Conservation (phyloP, 257 asterid species). For the Coffea canephora region DNA sequence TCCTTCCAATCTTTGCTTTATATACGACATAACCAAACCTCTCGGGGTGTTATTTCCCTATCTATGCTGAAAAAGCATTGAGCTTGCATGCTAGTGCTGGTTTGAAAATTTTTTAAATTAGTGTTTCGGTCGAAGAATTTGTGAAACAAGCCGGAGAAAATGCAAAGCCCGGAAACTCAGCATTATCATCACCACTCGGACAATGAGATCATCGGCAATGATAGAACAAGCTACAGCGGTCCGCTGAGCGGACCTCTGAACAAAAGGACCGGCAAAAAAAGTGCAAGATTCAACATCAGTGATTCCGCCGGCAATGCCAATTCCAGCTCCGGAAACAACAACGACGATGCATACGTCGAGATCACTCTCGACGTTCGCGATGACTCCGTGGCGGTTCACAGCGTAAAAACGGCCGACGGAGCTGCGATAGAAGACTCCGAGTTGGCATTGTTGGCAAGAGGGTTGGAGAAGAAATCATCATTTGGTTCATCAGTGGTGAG, state of each 20-base stretch:
- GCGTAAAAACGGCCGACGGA: slow-evolving; percentile 80
- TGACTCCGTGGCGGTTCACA: slow-evolving; percentile 92
- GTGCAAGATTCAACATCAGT: slow-evolving; percentile 69
- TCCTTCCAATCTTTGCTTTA: neutral
- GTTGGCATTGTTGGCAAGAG: slow-evolving; percentile 66
- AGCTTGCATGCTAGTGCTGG: neutral
- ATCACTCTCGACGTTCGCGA: slow-evolving; percentile 83
- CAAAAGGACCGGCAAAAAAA: slow-evolving; percentile 62
- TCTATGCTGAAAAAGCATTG: neutral
- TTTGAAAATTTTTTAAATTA: neutral
- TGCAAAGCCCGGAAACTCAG: slow-evolving; percentile 48
- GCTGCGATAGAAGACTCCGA: slow-evolving; percentile 87
- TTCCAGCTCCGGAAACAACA: neutral
- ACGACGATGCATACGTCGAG: slow-evolving; percentile 73
- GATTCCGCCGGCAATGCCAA: slow-evolving; percentile 18
- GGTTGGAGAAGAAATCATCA: slow-evolving; percentile 65
- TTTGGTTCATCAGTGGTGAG: slow-evolving; percentile 45
- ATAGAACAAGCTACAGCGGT: slow-evolving; percentile 50
- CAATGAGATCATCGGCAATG: slow-evolving; percentile 45
- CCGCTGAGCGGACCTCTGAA: slow-evolving; percentile 68
- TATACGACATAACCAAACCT: neutral
- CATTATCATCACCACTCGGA: slow-evolving; percentile 57
- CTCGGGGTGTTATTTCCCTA: neutral
- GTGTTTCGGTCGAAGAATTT: neutral
- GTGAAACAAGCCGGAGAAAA: neutral